A percentile compares a stretch with the other conserved stretches of the same genome.
Evolutionary conservation across 352 stramenopile species (phyloP).

Genomic region (Globisporangium splendens): DNA sequence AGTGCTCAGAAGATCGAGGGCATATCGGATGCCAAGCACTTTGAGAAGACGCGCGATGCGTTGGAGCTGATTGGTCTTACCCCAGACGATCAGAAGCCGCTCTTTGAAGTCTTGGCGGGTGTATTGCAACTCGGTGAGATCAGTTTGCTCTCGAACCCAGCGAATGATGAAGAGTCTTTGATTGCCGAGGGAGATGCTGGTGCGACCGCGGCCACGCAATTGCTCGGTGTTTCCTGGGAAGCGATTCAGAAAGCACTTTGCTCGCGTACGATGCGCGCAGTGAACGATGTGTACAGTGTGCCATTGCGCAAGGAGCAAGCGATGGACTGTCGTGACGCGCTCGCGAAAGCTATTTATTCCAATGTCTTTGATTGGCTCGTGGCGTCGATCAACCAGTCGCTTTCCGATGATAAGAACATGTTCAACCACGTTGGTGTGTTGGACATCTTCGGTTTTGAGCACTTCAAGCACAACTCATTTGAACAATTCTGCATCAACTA

Average conservation of each 20-base stretch:
- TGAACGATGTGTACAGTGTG: constrained; percentile 51
- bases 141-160: constrained; percentile 60
- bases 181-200: constrained; percentile 45
- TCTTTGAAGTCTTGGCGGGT: constrained; percentile 92
- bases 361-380: constrained; percentile 93
- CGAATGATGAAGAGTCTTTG: constrained; percentile 77
- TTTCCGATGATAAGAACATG: constrained; percentile 77
- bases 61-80: constrained; percentile 82
- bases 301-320: constrained; percentile 58
- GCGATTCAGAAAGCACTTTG: constrained; percentile 91
- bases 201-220: constrained; percentile 51
- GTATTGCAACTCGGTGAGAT: constrained; percentile 96
- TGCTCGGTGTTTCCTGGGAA: constrained; percentile 90
- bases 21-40: constrained; percentile 74
- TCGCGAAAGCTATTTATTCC: constrained; percentile 93
- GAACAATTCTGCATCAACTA: constrained; percentile 87
- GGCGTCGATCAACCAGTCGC: constrained; percentile 87
- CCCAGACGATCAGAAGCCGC: constrained; percentile 76
- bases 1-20: constrained; percentile 68
- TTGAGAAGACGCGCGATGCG: constrained; percentile 71
- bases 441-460: constrained; percentile 99
- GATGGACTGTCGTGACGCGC: constrained; percentile 83
- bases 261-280: constrained; percentile 81
- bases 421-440: constrained; percentile 92
- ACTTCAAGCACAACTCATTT: constrained; percentile 95